Evolutionary conservation across 176 grass and related monocot species (phyloP), one percentile per base, ranked within the genome.

Genomic region (Ensete glaucum): DNA sequence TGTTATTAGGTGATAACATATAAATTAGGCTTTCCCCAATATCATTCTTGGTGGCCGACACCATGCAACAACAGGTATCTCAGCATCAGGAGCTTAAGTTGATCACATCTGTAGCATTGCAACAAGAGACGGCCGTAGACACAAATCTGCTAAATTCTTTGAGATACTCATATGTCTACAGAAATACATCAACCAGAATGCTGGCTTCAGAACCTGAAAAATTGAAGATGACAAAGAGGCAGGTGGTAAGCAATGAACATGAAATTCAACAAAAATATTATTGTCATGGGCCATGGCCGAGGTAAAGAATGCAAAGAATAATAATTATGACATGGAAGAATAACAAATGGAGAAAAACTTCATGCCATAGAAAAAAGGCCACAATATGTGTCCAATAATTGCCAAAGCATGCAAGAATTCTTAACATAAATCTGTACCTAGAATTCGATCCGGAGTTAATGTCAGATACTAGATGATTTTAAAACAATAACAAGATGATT

Each of bases 151-250:
- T 34, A 86, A 60, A 77, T 88, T 72, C 78, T 77, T 81, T 54
- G 91, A 78, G 77, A 90, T 67, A 26, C 80, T 72, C 83, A 90
- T 85, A 54, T 82, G 86, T 81, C 90, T 90, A 72, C 87, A 88
- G 49, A 95, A 90, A 71, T 73, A 95, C 81, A 81, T 83, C 29
- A 86, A 49, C 91, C 91, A 90, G 81, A 86, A 95, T 52, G 84
- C 78, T 63, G 78, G 78, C 78, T 88, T 95, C 50, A 75, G 64
- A 26, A 83, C 83, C 91, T 95, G 81, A 23, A 70, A 73, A 73
- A 71, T 60, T 57, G 49, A 54, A 64, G 23, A 24, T 20, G 16
- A 60, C 11, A n/a, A 24, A n/a, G 9, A 27, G 34, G 15, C 9
- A 70, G 13, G 16, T n/a, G 16, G 9, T 51, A 1, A 16, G 9